Percentiles rank a stretch among this genome's conserved stretches.
Conservation (phyloP, 2,329 filamentous ascomycete genomes). For the Epichloe glyceriae region DNA sequence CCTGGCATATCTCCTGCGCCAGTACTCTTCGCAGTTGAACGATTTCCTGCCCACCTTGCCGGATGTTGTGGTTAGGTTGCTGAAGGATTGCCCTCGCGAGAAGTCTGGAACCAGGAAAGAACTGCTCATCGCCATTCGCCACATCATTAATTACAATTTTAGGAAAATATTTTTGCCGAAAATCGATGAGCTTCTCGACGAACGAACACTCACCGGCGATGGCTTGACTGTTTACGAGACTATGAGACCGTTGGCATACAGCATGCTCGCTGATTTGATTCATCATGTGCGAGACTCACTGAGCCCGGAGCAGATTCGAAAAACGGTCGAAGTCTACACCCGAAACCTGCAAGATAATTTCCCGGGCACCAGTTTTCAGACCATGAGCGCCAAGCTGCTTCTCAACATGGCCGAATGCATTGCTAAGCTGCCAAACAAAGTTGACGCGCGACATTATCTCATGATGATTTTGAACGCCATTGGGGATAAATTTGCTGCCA, state of each 20-base stretch:
- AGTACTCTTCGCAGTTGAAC: conserved; percentile 73
- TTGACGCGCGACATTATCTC: conserved; percentile 85
- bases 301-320: conserved; percentile 78
- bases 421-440: conserved; percentile 82
- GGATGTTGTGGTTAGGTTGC: conserved; percentile 74
- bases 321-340: conserved; percentile 94
- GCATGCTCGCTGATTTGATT: conserved; percentile 95
- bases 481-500: conserved; percentile 92
- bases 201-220: conserved; percentile 87
- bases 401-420: conserved; percentile 99
- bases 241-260: conserved; percentile 89
- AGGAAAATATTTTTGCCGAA: conserved; percentile 86
- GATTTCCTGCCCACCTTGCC: conserved; percentile 83
- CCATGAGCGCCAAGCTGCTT: conserved; percentile 95
- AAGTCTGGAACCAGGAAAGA: conserved; percentile 92
- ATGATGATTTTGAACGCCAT: conserved; percentile 98
- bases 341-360: conserved; percentile 92
- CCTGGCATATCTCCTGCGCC: conserved; percentile 77
- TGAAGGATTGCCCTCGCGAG: conserved; percentile 89
- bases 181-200: conserved; percentile 89
- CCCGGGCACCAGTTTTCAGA: conserved; percentile 96
- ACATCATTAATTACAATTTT: conserved; percentile 99
- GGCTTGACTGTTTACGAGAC: conserved; percentile 94
- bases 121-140: conserved; percentile 85
- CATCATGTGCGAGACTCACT: conserved; percentile 92